Conservation (phyloP, 192 early-diverging fungal genomes). For the Coemansia sp. region DNA sequence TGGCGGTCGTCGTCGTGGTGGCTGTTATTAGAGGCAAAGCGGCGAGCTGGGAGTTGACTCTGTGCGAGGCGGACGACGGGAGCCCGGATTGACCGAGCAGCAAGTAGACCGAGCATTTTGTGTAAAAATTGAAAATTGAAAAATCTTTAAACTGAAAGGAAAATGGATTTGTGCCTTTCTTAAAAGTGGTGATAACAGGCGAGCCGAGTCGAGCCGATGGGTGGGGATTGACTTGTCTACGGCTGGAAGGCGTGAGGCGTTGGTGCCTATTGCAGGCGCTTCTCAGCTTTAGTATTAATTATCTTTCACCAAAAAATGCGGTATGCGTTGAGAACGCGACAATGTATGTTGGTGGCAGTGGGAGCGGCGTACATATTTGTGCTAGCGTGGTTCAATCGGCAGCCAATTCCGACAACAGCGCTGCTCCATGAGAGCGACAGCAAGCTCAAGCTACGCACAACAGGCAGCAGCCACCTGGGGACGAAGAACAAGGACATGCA, state of each 20-base stretch:
- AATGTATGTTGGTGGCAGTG: slow-evolving; percentile 45
- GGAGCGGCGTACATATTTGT: slow-evolving; percentile 46
- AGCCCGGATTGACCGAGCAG: slow-evolving; percentile 26
- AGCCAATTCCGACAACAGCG: slow-evolving; percentile 52
- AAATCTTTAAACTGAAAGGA: not conserved
- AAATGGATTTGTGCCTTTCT: not conserved
- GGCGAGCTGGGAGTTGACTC: slow-evolving; percentile 27
- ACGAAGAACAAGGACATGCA: slow-evolving; percentile 36
- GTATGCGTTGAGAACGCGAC: slow-evolving; percentile 47
- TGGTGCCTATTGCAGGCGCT: too few relatives aligned
- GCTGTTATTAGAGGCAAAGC: slow-evolving; percentile 41
- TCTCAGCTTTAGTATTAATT: not conserved
- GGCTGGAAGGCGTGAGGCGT: too few relatives aligned
- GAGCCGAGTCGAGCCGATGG: slow-evolving; percentile 10
- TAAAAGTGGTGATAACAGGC: too few relatives aligned
- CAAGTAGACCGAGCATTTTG: slow-evolving; percentile 38
- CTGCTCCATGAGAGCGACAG: slow-evolving; percentile 47
- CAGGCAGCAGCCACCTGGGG: slow-evolving; percentile 23
- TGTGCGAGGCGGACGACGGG: slow-evolving; percentile 17
- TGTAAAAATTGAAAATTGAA: slow-evolving; percentile 8
- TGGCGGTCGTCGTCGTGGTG: slow-evolving; percentile 4
- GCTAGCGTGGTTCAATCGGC: slow-evolving; percentile 55
- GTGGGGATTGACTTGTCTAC: too few relatives aligned
- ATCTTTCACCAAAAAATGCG: slow-evolving; percentile 28
- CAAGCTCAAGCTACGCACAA: slow-evolving; percentile 29